Percentiles rank a stretch among this genome's conserved stretches.
These are phyloP conservation scores for Fusarium circinatum DNA, from an alignment of 2,329 filamentous ascomycete genomes.

Conservation along the genomic window DNA sequence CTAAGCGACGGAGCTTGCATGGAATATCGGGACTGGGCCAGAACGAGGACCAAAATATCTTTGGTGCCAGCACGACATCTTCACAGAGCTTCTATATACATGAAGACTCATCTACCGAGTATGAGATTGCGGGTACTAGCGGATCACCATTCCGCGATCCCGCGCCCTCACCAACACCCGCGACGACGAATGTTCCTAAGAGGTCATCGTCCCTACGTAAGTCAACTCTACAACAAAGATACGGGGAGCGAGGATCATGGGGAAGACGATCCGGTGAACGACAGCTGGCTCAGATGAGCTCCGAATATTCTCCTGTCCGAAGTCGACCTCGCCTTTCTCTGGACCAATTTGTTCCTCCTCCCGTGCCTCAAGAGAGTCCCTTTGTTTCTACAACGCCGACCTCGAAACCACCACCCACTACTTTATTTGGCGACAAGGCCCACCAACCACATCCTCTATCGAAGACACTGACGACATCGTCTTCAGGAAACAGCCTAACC, in stretches of 20 bases:
- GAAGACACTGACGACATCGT: conserved; percentile 86
- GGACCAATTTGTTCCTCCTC: conserved; percentile 78
- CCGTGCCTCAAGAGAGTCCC: conserved; percentile 68
- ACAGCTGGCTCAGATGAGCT: conserved; percentile 60
- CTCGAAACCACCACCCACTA: conserved; percentile 57
- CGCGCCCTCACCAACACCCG: conserved; percentile 57
- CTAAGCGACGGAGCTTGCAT: conserved; percentile 90
- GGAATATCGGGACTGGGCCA: conserved; percentile 71
- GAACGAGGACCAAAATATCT: conserved; percentile 75
- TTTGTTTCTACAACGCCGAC: conserved; percentile 67
- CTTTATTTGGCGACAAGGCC: conserved; percentile 52
- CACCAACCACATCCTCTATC: conserved; percentile 84
- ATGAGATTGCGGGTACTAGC: conserved; percentile 59
- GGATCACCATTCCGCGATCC: conserved; percentile 53
- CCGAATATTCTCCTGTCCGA: conserved; percentile 67
- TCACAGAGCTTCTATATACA: conserved; percentile 62
- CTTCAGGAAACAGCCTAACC: conserved; percentile 79
- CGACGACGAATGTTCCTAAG: conserved; percentile 66
- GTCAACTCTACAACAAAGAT: conserved; percentile 88
- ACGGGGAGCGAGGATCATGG: conserved; percentile 73
- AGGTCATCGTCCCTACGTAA: conserved; percentile 82
- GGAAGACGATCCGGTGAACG: conserved; percentile 68
- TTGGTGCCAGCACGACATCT: conserved; percentile 67
- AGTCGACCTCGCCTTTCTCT: conserved; percentile 79
- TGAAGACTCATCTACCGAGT: conserved; percentile 61